phyloP scores from a whole-genome alignment of 345 rosid species.

The Salix viminalis region DNA sequence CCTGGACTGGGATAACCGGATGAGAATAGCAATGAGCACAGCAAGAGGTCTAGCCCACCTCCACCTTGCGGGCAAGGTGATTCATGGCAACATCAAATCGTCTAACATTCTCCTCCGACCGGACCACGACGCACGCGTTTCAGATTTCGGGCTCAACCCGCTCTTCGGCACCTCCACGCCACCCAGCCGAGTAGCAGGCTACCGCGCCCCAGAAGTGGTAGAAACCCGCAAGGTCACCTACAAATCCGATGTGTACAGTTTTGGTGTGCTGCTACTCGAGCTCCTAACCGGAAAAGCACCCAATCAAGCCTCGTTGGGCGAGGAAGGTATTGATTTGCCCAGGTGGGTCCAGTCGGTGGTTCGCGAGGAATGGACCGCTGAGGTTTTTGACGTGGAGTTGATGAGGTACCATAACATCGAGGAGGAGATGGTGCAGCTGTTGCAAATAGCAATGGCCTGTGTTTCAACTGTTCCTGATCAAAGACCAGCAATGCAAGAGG shows the following conservation, averaged over 20 bases:
- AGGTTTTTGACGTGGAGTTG: slow-evolving; percentile 86
- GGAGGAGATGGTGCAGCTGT: slow-evolving; percentile 96
- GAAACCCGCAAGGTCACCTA: slow-evolving; percentile 71
- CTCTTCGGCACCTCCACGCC: slow-evolving; percentile 58
- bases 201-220: slow-evolving; percentile 83
- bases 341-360: slow-evolving; percentile 98
- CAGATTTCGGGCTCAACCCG: slow-evolving; percentile 86
- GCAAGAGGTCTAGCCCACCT: slow-evolving; percentile 79
- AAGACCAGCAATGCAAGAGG: slow-evolving; percentile 78
- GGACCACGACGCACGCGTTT: slow-evolving; percentile 57
- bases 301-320: slow-evolving; percentile 89
- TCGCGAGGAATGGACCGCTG: slow-evolving; percentile 98
- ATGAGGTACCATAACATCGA: slow-evolving; percentile 90
- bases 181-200: slow-evolving; percentile 73
- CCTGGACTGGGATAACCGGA: slow-evolving; percentile 84
- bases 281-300: slow-evolving; percentile 90
- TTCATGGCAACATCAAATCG: slow-evolving; percentile 90
- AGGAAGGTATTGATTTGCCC: slow-evolving; percentile 93
- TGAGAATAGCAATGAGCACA: slow-evolving; percentile 64
- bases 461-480: slow-evolving; percentile 88
- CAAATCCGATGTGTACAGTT: slow-evolving; percentile 94
- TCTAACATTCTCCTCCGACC: slow-evolving; percentile 78
- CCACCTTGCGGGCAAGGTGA: slow-evolving; percentile 58
- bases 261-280: slow-evolving; percentile 81
- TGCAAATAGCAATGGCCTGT: slow-evolving; percentile 92